Evolutionary conservation across 2,329 filamentous ascomycete species (phyloP), one percentile per base, ranked within the genome.

Genomic region (Fusarium haematococcum): DNA sequence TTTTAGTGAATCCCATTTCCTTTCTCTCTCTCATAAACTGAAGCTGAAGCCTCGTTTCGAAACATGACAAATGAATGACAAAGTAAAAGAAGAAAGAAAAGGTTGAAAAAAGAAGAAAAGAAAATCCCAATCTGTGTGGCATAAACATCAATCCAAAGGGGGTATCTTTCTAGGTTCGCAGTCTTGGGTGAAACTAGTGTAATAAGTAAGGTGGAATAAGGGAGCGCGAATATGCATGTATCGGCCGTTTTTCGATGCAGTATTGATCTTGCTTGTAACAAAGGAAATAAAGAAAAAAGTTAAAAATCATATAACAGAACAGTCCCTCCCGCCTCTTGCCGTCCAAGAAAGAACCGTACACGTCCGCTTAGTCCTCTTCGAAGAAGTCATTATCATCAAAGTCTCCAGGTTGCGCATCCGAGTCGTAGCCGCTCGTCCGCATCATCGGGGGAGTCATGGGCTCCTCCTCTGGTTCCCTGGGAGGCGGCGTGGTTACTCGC

Each of bases 391-490:
- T 86, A 79, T 91, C 88, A 76, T 91, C 88, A 81, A 90, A 90
- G 63, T 89, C 87, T 67, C 87, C 89, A 4, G 87, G 85, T 41
- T 87, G 87, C 8, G 91, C 91, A 79, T 92, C 90, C 33, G 86
- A 86, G 78, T 92, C 91, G 79, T 92, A 92, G 35, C 85, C 86
- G 68, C 85, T 86, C 37, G 86, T 81, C 37, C 85, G 85, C 88
- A 91, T 89, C 88, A 92, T 91, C 0, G 89, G 89, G 32, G 91
- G 90, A 65, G 91, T 92, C 70, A 88, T 84, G 7, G 88, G 89
- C 50, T 84, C 83, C 18, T 79, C 75, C 75, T 78, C 78, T n/a
- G 78, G 74, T 71, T 83, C 80, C 67, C 81, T 81, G 27, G 82
- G 84, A 25, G 84, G 84, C 63, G 84, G 83, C 2, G 89, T 74